Evolutionary conservation across 2,329 filamentous ascomycete genomes (phyloP), one percentile per base, ranked within the genome.

Genomic region (Onygenales sp.): DNA sequence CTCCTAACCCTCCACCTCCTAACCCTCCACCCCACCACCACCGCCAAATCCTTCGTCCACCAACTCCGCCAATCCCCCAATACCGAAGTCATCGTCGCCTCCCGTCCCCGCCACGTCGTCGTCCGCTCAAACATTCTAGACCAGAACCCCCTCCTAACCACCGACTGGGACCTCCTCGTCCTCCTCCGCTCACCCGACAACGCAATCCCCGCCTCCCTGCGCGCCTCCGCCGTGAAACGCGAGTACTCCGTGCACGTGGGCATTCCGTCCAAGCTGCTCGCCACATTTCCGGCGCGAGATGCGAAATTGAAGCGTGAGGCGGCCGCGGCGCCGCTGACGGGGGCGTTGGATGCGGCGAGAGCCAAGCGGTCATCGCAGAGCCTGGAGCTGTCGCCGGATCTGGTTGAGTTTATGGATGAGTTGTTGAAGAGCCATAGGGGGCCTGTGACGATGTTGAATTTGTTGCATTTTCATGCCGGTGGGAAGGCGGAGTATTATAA

Each of bases 391-490:
- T 77, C 75, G 13, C 62, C 72, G 0, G 74, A 78, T 3, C 63
- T 85, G 0, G 61, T 72, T 10, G 40, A 60, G 0, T 85, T 81
- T 75, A 78, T 82, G 63, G 54, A 60, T 10, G 36, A 56, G 11
- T 58, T 71, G 21, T 58, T 17, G 47, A 56, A 36, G 54, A 57
- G 61, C 61, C 63, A 67, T 64, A 50, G 63, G 6, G 76, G 61
- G 2, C 67, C 82, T 0, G 77, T 84, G 1, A 80, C 77, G 1
- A 85, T 85, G 82, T 71, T 85, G 40, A 85, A 85, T 56, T 68
- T 85, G 2, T 72, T 85, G 4, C 72, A 80, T 40, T 85, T 85
- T 67, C 71, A 72, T 43, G 69, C 65, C 0, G 74, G 71, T 9
- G 74, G 71, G 56, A 80, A 82, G 60, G 65, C 68, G 27, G 69